phyloP scores from a whole-genome alignment of 2,329 filamentous ascomycete species.

The Coleophoma eucalyptorum region DNA sequence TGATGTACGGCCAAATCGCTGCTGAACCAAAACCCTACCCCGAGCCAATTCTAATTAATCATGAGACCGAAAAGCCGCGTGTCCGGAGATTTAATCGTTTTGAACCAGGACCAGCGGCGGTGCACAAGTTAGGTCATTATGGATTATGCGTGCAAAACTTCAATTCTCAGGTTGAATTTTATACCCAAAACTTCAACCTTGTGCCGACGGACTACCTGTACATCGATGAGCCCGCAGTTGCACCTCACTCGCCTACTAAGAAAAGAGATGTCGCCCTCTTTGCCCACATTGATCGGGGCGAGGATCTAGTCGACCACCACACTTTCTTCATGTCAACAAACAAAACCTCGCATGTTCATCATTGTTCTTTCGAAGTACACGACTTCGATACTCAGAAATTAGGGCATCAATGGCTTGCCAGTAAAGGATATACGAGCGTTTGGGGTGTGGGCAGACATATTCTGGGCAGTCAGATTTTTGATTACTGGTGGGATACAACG shows the following conservation, averaged over 20 bases:
- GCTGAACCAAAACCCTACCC: conserved; percentile 25
- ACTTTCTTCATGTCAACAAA: conserved; percentile 43
- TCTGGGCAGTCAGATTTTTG: conserved; percentile 68
- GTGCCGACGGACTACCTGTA: conserved; percentile 38
- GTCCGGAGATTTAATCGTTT: conserved; percentile 44
- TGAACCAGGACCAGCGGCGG: conserved; percentile 38
- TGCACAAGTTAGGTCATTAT: conserved; percentile 53
- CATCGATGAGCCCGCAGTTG: conserved; percentile 23
- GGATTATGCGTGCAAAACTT: conserved; percentile 50
- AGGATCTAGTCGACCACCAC: conserved; percentile 49
- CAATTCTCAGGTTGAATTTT: conserved; percentile 45
- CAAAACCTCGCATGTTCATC: conserved; percentile 40
- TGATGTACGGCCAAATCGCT: conserved; percentile 46
- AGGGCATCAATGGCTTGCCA: conserved; percentile 64
- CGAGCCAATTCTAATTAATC: conserved; percentile 33
- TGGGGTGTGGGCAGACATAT: conserved; percentile 72
- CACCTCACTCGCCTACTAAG: conserved; percentile 20
- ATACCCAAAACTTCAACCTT: conserved; percentile 46
- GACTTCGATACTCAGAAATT: conserved; percentile 69
- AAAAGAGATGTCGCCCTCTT: conserved; percentile 42
- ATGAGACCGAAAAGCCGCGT: conserved; percentile 41
- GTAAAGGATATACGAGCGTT: conserved; percentile 58
- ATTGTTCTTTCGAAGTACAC: conserved; percentile 66
- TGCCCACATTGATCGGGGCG: conserved; percentile 49
- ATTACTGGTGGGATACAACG: conserved; percentile 61